Percentiles rank a stretch among this genome's conserved stretches.
Evolutionary conservation across 192 early-diverging fungal genomes (phyloP).

Genomic region (Coemansia sp.): DNA sequence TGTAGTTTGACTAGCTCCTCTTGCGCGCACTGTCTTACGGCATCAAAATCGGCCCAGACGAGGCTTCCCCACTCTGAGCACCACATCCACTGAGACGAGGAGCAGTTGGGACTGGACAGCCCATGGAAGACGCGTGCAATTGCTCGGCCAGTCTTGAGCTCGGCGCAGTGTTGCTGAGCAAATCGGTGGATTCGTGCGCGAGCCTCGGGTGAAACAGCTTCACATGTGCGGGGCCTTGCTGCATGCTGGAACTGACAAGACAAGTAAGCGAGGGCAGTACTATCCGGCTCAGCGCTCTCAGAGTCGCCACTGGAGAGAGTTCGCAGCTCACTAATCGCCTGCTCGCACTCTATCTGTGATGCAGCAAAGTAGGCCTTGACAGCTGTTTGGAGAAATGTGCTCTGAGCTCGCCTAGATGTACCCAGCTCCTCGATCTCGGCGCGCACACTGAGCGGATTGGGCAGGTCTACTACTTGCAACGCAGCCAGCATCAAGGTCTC

Average conservation of each 20-base stretch:
- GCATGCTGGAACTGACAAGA: background rate
- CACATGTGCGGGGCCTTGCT: background rate
- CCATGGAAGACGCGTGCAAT: constrained; percentile 52
- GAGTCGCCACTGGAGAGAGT: background rate
- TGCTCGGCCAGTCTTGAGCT: constrained; percentile 36
- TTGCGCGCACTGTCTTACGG: constrained; percentile 37
- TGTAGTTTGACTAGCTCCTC: constrained; percentile 42
- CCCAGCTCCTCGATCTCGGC: background rate
- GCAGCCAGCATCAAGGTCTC: constrained; percentile 29
- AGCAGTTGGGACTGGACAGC: constrained; percentile 36
- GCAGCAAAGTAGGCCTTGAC: constrained; percentile 40
- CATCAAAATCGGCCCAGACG: constrained; percentile 34
- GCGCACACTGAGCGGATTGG: background rate
- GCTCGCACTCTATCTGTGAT: constrained; percentile 5
- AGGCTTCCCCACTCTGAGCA: constrained; percentile 50
- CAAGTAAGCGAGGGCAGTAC: background rate
- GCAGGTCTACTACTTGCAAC: background rate
- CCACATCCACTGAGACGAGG: constrained; percentile 48
- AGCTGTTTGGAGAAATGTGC: constrained; percentile 27
- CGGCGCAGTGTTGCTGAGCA: constrained; percentile 26
- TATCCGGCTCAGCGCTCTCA: background rate
- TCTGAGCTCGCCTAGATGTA: background rate
- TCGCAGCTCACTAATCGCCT: background rate
- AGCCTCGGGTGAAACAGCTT: background rate
- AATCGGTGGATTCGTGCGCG: constrained; percentile 24